Evolutionary conservation across 1,284 basidiomycete species (phyloP), one percentile per base, ranked within the genome.

Genomic region (Puccinia horiana): DNA sequence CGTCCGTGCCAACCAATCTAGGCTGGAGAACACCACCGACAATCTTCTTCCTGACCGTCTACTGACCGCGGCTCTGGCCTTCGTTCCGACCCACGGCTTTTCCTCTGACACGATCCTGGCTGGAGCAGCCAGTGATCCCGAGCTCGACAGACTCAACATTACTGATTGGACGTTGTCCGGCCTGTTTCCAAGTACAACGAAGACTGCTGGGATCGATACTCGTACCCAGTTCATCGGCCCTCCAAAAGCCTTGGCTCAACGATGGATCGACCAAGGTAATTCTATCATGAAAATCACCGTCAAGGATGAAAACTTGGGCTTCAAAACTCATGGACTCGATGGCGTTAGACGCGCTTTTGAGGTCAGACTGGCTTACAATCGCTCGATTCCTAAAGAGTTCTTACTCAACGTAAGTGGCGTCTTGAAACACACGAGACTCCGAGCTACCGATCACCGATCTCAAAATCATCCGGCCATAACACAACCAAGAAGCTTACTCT

Each of bases 341-440:
- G 76, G 76, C 37, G 76, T 77, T 14, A 65, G 49, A 61, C 56
- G 56, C 52, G 76, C 76, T 18, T 77, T 77, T 20, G 61, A 65
- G 42, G 26, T 65, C 26, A 58, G 76, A 20, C 76, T 77, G 1
- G 44, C 35, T 26, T 77, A 77, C 56, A 77, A 77, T 67, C 76
- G 44, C 58, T 29, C 56, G 35, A 65, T 77, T 4, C 58, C 76
- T 18, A 26, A 44, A 18, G 76, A 40, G 16, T 35, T 65, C 42
- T 63, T 77, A 61, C 61, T 65, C 42, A 44, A 77, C n/a, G 76
- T 77, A 16, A 29, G 44, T 40, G 12, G 35, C 5, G 26, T 47
- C 16, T 65, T 23, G 16, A 12, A n/a, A n/a, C n/a, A n/a, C n/a
- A n/a, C n/a, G n/a, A n/a, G n/a, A n/a, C n/a, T n/a, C n/a, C n/a